These are phyloP conservation scores for Tardiomyces depauwii DNA, from an alignment of 1,139 yeast genomes.

Conservation along the genomic window DNA sequence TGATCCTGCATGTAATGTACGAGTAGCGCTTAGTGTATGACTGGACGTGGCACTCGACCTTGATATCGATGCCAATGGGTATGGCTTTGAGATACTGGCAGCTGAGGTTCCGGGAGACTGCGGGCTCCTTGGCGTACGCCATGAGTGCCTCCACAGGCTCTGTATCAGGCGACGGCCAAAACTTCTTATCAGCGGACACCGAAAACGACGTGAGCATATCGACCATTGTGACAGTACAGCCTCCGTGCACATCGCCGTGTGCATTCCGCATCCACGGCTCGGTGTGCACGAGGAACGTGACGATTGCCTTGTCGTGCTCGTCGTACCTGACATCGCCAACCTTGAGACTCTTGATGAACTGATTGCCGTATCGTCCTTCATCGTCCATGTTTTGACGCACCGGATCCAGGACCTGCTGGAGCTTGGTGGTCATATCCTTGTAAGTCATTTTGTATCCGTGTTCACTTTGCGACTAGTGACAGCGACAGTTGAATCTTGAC, in stretches of 20 bases:
- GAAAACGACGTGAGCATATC: slow-evolving; percentile 19
- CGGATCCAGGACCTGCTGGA: too few relatives aligned
- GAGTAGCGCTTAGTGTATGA: slow-evolving; percentile 18
- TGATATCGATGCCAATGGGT: slow-evolving; percentile 15
- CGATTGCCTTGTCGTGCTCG: slow-evolving; percentile 6
- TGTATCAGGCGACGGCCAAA: slow-evolving; percentile 14
- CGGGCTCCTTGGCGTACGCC: slow-evolving; percentile 11
- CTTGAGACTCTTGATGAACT: slow-evolving; percentile 1
- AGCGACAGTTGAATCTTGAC: too few relatives aligned
- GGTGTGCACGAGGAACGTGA: slow-evolving; percentile 13
- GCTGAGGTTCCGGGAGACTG: slow-evolving; percentile 19
- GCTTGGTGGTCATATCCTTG: too few relatives aligned
- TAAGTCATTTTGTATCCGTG: too few relatives aligned
- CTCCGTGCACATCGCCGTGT: slow-evolving; percentile 23
- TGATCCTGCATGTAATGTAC: slow-evolving; percentile 12
- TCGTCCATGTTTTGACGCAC: neutral
- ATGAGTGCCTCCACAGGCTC: slow-evolving; percentile 9
- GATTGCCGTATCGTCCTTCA: slow-evolving; percentile 1
- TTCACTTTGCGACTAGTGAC: too few relatives aligned
- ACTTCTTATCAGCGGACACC: slow-evolving; percentile 15
- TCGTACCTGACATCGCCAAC: slow-evolving; percentile 4
- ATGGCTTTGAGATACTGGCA: slow-evolving; percentile 21
- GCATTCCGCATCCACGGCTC: slow-evolving; percentile 14
- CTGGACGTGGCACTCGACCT: slow-evolving; percentile 14
- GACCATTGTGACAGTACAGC: slow-evolving; percentile 22